phyloP scores from a whole-genome alignment of 78 protist species.

The Isochrysis galbana region DNA sequence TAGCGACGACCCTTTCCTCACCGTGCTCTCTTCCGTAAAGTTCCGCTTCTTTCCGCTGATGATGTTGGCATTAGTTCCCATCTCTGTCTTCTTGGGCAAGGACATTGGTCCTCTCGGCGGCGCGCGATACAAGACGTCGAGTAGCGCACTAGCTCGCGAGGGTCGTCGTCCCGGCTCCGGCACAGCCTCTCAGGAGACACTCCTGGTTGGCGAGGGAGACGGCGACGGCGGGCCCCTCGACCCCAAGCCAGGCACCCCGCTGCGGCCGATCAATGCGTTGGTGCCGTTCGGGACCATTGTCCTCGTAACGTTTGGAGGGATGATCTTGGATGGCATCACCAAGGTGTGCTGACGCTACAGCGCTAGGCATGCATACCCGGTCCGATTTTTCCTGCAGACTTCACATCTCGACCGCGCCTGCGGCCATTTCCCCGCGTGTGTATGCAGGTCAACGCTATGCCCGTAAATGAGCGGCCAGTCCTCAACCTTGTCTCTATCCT shows the following conservation, averaged over 20 bases:
- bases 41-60: neutral
- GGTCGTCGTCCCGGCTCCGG: neutral
- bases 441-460: too few relatives aligned
- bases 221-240: neutral
- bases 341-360: neutral
- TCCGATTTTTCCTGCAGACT: too few relatives aligned
- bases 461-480: neutral
- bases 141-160: neutral
- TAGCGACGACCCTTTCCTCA: neutral
- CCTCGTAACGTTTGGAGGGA: neutral
- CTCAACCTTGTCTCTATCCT: neutral
- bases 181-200: neutral
- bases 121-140: neutral
- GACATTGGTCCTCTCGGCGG: neutral
- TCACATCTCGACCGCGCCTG: too few relatives aligned
- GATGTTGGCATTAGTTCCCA: neutral
- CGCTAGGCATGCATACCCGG: too few relatives aligned
- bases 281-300: slow-evolving; percentile 5
- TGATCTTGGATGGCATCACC: neutral
- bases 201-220: neutral
- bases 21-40: neutral
- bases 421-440: too few relatives aligned
- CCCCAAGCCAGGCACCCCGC: slow-evolving; percentile 21
- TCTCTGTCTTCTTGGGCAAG: neutral
- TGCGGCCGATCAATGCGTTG: neutral